These are phyloP conservation scores for Simplicillium aogashimaense DNA, from an alignment of 2,329 filamentous ascomycete species.

Conservation along the genomic window DNA sequence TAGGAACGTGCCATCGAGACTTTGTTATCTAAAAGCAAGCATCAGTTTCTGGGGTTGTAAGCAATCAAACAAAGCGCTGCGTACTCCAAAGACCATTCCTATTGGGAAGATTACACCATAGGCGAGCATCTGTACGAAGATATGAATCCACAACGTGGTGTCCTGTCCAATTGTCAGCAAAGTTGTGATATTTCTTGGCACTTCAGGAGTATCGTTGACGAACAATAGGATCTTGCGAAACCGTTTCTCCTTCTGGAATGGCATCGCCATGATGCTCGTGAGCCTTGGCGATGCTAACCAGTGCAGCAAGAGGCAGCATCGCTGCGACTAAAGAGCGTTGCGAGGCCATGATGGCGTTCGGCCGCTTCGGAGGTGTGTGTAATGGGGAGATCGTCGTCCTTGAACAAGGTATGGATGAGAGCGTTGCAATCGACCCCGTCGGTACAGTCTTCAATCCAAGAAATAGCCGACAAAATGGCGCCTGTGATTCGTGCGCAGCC, in stretches of 20 bases:
- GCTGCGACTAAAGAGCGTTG: not conserved
- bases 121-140: slow-evolving; percentile 74
- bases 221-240: slow-evolving; percentile 68
- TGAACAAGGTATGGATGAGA: too few relatives aligned
- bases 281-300: slow-evolving; percentile 15
- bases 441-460: too few relatives aligned
- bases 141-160: slow-evolving; percentile 84
- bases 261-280: slow-evolving; percentile 41
- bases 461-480: too few relatives aligned
- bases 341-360: not conserved
- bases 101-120: slow-evolving; percentile 90
- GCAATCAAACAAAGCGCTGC: not conserved
- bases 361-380: too few relatives aligned
- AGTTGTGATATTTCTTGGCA: not conserved
- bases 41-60: slow-evolving; percentile 3
- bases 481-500: too few relatives aligned
- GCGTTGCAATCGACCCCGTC: too few relatives aligned
- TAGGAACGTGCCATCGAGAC: slow-evolving; percentile 87
- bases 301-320: slow-evolving; percentile 1
- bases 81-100: slow-evolving; percentile 89
- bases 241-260: slow-evolving; percentile 58
- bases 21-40: slow-evolving; percentile 58
- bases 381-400: too few relatives aligned
- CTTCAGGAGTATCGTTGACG: slow-evolving; percentile 16
- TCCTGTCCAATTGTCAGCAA: slow-evolving; percentile 44